Conservation (phyloP, 2,329 filamentous ascomycete species). For the Lasiodiplodia hormozganensis region DNA sequence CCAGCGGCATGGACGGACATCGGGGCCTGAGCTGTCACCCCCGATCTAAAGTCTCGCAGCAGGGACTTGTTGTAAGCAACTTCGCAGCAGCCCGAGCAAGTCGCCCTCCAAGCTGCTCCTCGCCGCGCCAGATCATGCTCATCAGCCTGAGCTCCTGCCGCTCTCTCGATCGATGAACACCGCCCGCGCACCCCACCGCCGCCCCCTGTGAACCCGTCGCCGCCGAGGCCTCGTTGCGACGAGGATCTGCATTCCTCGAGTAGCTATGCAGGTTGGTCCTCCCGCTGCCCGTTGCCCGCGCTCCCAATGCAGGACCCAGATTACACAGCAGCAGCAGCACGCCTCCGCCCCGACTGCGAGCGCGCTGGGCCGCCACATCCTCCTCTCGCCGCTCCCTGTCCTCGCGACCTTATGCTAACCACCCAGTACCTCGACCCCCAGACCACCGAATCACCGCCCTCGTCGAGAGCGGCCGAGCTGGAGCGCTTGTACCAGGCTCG, state of each 20-base stretch:
- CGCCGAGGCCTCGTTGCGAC: conserved; percentile 34
- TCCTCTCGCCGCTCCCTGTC: conserved; percentile 21
- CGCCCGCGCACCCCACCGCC: conserved; percentile 27
- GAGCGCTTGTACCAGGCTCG: conserved; percentile 58
- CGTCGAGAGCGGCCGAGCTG: conserved; percentile 53
- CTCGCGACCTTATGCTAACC: conserved; percentile 39
- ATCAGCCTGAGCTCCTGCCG: conserved; percentile 14
- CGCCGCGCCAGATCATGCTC: conserved; percentile 26
- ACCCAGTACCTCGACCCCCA: conserved; percentile 31
- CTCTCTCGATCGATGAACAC: conserved; percentile 32
- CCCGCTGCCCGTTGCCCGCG: conserved; percentile 20
- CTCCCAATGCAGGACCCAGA: conserved; percentile 28
- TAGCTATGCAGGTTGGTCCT: conserved; percentile 37
- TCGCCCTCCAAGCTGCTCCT: conserved; percentile 24
- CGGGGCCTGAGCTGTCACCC: conserved; percentile 23
- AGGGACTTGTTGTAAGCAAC: conserved; percentile 21
- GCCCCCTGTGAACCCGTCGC: conserved; percentile 31
- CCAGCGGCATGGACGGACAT: neutral
- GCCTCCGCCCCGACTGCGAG: conserved; percentile 12
- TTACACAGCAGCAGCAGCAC: conserved; percentile 28
- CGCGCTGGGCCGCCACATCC: conserved; percentile 21
- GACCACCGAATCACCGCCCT: conserved; percentile 38
- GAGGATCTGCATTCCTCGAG: conserved; percentile 35
- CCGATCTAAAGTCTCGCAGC: conserved; percentile 15
- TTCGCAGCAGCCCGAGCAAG: conserved; percentile 21